Evolutionary conservation across 257 asterid genomes (phyloP), one percentile per base, ranked within the genome.

Genomic region (Pogostemon cablin): DNA sequence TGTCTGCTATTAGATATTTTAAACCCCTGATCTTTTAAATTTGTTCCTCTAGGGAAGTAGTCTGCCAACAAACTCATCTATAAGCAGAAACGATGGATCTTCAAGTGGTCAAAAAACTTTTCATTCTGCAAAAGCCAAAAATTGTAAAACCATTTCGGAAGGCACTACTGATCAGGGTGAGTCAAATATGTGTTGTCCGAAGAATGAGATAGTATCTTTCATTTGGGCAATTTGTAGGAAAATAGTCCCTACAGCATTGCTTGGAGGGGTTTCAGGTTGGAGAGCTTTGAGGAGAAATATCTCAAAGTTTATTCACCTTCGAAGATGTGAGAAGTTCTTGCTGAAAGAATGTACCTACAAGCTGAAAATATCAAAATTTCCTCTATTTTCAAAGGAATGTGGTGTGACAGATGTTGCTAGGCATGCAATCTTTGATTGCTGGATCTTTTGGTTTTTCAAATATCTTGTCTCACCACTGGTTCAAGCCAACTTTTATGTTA

Each of bases 151-250:
- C 64, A 78, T 55, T 57, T 57, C 83, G 34, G 75, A 73, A 75
- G 58, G 79, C 38, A 58, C 61, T 63, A 55, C 67, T 15, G 17
- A 15, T 15, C 17, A 15, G 17, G 17, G 17, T 15, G 17, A 76
- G 71, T 80, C 90, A 52, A 72, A 77, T 65, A 78, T 77, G 74
- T 71, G 62, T 67, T 87, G 96, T 82, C 81, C 75, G 47, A 89
- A 91, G 85, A 84, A 81, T 72, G 88, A 87, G 70, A 92, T 93
- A n/a, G 86, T 81, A 35, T 86, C 96, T 9, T 93, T 87, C 76
- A 72, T 88, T 61, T 91, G 97, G 97, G 93, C 99, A 62, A 78
- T 86, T 73, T 85, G 96, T 82, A 83, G 96, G 83, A 87, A 91
- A 72, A 80, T 93, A 49, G 82, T 93, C 73, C 99, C 99, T 62